Evolutionary conservation across 306 rosid species (phyloP).

Genomic region (Gleditsia sinensis): DNA sequence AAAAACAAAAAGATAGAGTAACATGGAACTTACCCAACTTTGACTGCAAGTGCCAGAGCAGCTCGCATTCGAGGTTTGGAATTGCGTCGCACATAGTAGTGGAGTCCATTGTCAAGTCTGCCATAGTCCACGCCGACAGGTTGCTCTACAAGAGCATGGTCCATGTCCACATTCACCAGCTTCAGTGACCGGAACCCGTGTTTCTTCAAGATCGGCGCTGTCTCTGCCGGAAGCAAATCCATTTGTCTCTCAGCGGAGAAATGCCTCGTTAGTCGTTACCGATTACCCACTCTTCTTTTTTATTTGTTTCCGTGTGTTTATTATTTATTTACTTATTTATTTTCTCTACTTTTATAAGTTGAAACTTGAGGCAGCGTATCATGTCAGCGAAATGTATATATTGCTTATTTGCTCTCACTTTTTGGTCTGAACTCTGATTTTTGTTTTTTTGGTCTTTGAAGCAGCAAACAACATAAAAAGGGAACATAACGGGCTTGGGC

Average conservation of each 20-base stretch:
- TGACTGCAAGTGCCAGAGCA: constrained; percentile 91
- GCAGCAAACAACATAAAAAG: background rate
- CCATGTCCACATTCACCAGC: constrained; percentile 67
- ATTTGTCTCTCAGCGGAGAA: constrained; percentile 25
- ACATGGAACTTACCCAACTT: constrained; percentile 61
- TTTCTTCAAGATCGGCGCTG: constrained; percentile 65
- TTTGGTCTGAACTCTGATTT: background rate
- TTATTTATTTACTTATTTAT: background rate
- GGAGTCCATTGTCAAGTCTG: constrained; percentile 79
- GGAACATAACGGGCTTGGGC: background rate
- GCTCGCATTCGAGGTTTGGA: constrained; percentile 95
- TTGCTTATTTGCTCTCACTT: background rate
- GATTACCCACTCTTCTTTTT: background rate
- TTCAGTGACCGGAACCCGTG: constrained; percentile 88
- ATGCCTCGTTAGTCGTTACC: background rate
- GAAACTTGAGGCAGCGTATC: background rate
- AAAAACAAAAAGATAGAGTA: background rate
- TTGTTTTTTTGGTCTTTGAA: no score
- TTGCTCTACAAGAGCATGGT: constrained; percentile 53
- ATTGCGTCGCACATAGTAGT: constrained; percentile 87
- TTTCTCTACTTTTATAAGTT: background rate
- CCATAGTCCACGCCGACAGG: constrained; percentile 79
- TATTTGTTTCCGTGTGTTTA: background rate
- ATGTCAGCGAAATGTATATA: background rate
- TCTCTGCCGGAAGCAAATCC: constrained; percentile 79